A percentile compares a stretch with the other conserved stretches of the same genome.
Conservation (phyloP, 2,329 filamentous ascomycete species). For the Botrytis porri region DNA sequence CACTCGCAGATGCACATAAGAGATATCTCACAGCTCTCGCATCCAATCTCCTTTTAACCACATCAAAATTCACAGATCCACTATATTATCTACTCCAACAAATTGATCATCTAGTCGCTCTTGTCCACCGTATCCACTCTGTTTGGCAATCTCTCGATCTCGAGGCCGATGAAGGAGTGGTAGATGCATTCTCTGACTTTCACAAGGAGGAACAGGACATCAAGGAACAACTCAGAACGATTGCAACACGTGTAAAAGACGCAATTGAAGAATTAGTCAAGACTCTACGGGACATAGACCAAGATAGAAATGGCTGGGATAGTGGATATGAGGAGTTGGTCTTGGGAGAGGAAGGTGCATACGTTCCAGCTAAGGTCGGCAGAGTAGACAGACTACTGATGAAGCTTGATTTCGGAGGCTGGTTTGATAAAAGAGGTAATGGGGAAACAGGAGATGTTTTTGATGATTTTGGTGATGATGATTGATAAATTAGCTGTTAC, state of each 20-base stretch:
- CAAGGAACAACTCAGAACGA: slow-evolving; percentile 58
- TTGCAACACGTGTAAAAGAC: slow-evolving; percentile 61
- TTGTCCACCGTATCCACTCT: slow-evolving; percentile 70
- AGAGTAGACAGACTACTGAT: slow-evolving; percentile 83
- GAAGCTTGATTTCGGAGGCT: slow-evolving; percentile 67
- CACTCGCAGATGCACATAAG: slow-evolving; percentile 75
- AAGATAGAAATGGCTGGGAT: slow-evolving; percentile 36
- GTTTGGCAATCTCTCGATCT: slow-evolving; percentile 78
- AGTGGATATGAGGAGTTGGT: slow-evolving; percentile 39
- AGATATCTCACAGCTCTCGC: slow-evolving; percentile 69
- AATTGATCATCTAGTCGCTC: slow-evolving; percentile 77
- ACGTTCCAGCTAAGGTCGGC: slow-evolving; percentile 69
- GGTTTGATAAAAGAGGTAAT: slow-evolving; percentile 34
- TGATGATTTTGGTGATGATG: slow-evolving; percentile 29
- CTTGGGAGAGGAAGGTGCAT: slow-evolving; percentile 49
- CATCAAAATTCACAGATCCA: slow-evolving; percentile 58
- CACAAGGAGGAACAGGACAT: slow-evolving; percentile 70
- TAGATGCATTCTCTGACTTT: slow-evolving; percentile 71
- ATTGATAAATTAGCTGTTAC: slow-evolving; percentile 1
- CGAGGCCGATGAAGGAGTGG: slow-evolving; percentile 76
- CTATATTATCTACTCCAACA: slow-evolving; percentile 67
- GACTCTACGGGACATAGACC: slow-evolving; percentile 56
- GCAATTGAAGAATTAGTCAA: slow-evolving; percentile 61
- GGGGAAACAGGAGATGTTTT: slow-evolving; percentile 27
- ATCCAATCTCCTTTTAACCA: slow-evolving; percentile 64